Conservation (phyloP, 2,329 filamentous ascomycete species). For the Xylaria sp. region DNA sequence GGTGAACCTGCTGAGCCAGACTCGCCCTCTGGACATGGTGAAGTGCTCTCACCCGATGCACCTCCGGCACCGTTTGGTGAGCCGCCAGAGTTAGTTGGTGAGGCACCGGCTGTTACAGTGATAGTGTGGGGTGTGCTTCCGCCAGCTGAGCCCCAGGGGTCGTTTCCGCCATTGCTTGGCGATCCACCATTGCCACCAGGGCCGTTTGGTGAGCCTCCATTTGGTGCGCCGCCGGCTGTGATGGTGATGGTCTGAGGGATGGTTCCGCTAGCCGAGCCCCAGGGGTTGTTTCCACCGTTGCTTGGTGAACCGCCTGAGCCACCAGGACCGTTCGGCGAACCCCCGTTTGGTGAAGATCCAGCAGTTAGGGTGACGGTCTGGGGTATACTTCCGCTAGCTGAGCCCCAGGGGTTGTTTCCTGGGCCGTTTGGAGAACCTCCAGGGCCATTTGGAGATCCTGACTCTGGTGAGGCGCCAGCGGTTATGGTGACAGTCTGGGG, state of each 20-base stretch:
- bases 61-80: conserved; percentile 14
- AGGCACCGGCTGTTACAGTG: conserved; percentile 19
- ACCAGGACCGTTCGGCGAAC: background rate
- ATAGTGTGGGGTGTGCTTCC: conserved; percentile 19
- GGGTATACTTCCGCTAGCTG: background rate
- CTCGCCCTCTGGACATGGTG: conserved; percentile 18
- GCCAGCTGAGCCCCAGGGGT: conserved; percentile 14
- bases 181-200: conserved; percentile 4
- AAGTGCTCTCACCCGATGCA: conserved; percentile 16
- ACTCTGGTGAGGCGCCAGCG: background rate
- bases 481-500: conserved; percentile 1
- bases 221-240: conserved; percentile 1
- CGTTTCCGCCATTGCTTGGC: conserved; percentile 6
- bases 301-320: background rate
- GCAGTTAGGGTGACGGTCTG: background rate
- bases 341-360: too few species aligned
- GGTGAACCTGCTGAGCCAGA: conserved; percentile 11
- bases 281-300: conserved; percentile 7
- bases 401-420: too few species aligned
- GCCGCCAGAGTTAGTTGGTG: conserved; percentile 11
- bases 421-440: too few species aligned
- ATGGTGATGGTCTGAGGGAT: conserved; percentile 7
- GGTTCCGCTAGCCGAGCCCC: conserved; percentile 12
- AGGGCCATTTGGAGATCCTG: background rate
- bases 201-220: conserved; percentile 10